Evolutionary conservation across 2,329 filamentous ascomycete genomes (phyloP), one percentile per base, ranked within the genome.

Genomic region (Byssochlamys sp.): DNA sequence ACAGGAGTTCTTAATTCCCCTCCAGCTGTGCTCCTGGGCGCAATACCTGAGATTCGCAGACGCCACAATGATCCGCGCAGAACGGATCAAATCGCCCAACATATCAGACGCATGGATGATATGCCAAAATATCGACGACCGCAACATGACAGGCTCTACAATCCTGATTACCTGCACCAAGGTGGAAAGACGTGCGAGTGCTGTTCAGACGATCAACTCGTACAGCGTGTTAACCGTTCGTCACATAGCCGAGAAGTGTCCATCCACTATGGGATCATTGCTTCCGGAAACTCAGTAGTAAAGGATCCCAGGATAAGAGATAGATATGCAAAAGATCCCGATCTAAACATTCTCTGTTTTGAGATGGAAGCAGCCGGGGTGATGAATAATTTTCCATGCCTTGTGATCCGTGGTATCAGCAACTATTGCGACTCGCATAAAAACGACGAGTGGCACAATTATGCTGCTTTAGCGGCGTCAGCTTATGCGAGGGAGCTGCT

Each of bases 401-500:
- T 66, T 14, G 58, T 63, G n/a, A 60, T 67, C 24, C 56, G 60
- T 28, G 65, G 65, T 14, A 62, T 66, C 19, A 63, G 56, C 28
- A 56, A 67, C 39, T 66, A 65, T 33, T 57, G 59, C 7, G 65
- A 67, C 54, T 59, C 58, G 0, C 62, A 65, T 53, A 65, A 67
- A 39, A 67, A 63, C 39, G 56, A 66, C 10, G 12, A 26, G 2
- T 67, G 60, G 65, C 59, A 60, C 27, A 29, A 29, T 10, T 65
- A 65, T 58, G 63, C 63, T 12, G 57, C 63, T 12, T 57, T 56
- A 12, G 56, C 56, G 0, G 65, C 65, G 27, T 62, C 60, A 25
- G 60, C 55, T 51, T 63, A 54, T 56, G 60, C 62, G 2, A 66
- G 62, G 55, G 54, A 65, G 25, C 39, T 65, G 29, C 58, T 63